Base-by-base conservation (phyloP, 1,284 basidiomycete genomes). In the Leccinum subspadiceum region DNA sequence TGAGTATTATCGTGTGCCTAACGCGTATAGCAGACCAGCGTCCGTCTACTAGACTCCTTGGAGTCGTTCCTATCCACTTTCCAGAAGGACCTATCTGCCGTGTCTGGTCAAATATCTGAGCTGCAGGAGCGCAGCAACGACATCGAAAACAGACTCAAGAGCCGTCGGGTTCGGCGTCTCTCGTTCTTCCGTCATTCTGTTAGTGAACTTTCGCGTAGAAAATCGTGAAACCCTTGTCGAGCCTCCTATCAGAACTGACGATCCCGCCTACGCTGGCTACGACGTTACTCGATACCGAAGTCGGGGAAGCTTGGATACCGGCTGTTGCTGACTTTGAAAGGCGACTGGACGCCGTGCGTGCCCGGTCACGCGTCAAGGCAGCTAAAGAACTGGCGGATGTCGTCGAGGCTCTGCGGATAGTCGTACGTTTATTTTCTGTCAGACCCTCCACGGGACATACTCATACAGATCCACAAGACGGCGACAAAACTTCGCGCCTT, bases 71-170 rank as follows among this genome's bases (percentile, higher is more conserved):
- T 98, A 9, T 94, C 94, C 2, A 96, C 93, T 0, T 99, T 99
- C 69, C 95, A 98, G 75, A 89, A 84, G 65, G 96, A 99, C 75
- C 81, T 99, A 5, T 91, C 92, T 3, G 87, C 90, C 2, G 95
- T 98, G 4, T 98, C 96, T 2, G 92, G 93, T 0, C 96, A 99
- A 71, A 97, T 99, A 71, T 90, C 93, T 0, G 92, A 96, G 65
- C 81, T 99, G 24, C 96, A 99, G 72, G 83, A 86, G 62, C 84
- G 93, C 41, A 96, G 93, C 70, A 90, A 92, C 64, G 88, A 90
- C 53, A 96, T 99, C 53, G 96, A 98, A 65, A 85, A 84, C 61
- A 84, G 90, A 61, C 80, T 98, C 56, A 92, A 89, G 73, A 91
- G 88, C 53, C 83, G 95, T 59, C 83, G 89, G 75, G 94, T 96